These are phyloP conservation scores for Fusarium tjaetaba DNA, from an alignment of 2,329 filamentous ascomycete genomes.

Conservation along the genomic window DNA sequence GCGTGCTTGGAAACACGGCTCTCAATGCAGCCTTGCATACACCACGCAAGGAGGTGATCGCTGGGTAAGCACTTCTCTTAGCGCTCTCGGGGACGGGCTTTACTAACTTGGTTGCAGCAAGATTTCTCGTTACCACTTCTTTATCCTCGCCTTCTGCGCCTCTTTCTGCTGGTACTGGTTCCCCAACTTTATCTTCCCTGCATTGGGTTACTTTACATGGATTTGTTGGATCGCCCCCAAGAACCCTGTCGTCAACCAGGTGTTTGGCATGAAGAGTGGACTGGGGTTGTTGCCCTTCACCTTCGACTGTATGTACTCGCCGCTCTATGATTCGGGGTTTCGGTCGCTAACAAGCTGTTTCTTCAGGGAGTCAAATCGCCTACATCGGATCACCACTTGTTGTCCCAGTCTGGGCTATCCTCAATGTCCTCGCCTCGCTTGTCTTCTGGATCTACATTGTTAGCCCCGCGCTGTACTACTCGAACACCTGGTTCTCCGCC, in stretches of 20 bases:
- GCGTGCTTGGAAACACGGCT: slow-evolving; percentile 59
- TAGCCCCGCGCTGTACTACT: slow-evolving; percentile 57
- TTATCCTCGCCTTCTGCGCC: slow-evolving; percentile 50
- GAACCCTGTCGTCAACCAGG: slow-evolving; percentile 57
- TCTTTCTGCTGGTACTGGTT: slow-evolving; percentile 62
- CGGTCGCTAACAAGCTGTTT: not conserved
- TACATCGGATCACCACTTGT: slow-evolving; percentile 55
- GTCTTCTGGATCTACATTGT: slow-evolving; percentile 60
- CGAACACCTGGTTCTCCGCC: slow-evolving; percentile 60
- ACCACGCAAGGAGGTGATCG: slow-evolving; percentile 44
- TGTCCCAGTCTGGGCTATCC: slow-evolving; percentile 56
- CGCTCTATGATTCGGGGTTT: too few relatives aligned
- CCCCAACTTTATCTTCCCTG: slow-evolving; percentile 58
- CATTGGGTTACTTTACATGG: slow-evolving; percentile 57
- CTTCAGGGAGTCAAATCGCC: slow-evolving; percentile 44
- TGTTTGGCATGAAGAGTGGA: slow-evolving; percentile 59
- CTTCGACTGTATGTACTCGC: slow-evolving; percentile 50
- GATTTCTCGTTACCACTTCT: slow-evolving; percentile 56
- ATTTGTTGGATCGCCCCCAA: slow-evolving; percentile 60
- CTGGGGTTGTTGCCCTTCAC: slow-evolving; percentile 54
- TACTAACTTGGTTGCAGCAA: slow-evolving; percentile 30
- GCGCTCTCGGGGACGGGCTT: rapidly evolving
- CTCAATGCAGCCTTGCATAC: slow-evolving; percentile 56
- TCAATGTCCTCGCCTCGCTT: slow-evolving; percentile 58
- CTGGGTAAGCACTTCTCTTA: slow-evolving; percentile 1